phyloP scores from a whole-genome alignment of 2,329 filamentous ascomycete genomes.

The Whalleya microplaca region DNA sequence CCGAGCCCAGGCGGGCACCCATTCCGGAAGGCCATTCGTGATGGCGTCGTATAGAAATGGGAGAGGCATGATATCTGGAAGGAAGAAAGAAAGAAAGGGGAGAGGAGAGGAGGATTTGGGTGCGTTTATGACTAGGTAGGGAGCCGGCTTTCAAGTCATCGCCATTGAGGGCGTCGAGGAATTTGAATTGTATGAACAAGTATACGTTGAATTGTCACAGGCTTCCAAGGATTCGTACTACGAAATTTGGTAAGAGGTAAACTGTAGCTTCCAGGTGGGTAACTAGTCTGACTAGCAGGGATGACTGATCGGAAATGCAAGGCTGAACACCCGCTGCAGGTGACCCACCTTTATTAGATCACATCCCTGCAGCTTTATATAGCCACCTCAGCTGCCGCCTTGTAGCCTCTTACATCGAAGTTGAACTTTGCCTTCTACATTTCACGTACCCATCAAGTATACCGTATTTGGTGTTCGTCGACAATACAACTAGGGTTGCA shows the following conservation, averaged over 20 bases:
- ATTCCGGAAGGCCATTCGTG: conserved; percentile 53
- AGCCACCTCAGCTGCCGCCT: conserved; percentile 17
- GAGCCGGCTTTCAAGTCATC: not conserved
- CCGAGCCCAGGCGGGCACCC: conserved; percentile 45
- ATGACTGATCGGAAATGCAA: conserved; percentile 21
- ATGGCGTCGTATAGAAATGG: conserved; percentile 53
- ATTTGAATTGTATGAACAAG: not conserved
- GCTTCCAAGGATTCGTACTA: no score
- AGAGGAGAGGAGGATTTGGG: not conserved
- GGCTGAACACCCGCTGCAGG: conserved; percentile 16
- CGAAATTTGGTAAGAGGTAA: not conserved
- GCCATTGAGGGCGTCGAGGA: not conserved
- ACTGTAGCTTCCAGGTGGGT: not conserved
- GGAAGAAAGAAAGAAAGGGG: not conserved
- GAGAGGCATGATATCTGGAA: conserved; percentile 51
- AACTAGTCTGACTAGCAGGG: conserved; percentile 15
- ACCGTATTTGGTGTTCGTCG: not conserved
- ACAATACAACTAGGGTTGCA: not conserved
- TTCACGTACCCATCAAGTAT: not conserved
- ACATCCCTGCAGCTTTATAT: conserved; percentile 7
- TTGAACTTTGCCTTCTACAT: no score
- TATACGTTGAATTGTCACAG: no score
- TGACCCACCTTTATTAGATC: conserved; percentile 6
- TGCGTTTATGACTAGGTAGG: conserved; percentile 1
- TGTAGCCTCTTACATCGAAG: not conserved